Percentiles rank a stretch among this genome's conserved stretches.
These are phyloP conservation scores for Panicum virgatum DNA, from an alignment of 202 grass and related monocot genomes.

Conservation along the genomic window DNA sequence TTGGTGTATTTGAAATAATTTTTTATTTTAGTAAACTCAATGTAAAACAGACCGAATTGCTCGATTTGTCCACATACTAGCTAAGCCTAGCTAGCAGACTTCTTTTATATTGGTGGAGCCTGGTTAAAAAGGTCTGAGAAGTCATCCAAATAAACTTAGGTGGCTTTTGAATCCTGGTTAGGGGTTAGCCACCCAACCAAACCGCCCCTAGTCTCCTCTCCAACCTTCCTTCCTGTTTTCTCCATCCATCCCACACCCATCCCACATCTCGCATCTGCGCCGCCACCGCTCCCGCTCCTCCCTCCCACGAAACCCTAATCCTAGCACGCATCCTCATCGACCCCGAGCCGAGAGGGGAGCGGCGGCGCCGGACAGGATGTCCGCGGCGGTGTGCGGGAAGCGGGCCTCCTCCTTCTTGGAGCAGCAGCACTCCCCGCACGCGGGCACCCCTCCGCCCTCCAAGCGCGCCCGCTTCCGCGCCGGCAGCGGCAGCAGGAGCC, in stretches of 20 bases:
- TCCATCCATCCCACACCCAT: not conserved
- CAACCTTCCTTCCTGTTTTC: too few relatives aligned
- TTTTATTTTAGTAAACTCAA: too few relatives aligned
- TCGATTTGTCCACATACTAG: too few relatives aligned
- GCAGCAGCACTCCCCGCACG: conserved; percentile 27
- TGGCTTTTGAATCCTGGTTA: too few relatives aligned
- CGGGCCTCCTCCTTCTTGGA: conserved; percentile 60
- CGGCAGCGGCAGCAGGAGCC: not conserved
- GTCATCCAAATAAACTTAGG: too few relatives aligned
- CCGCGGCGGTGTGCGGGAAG: conserved; percentile 60
- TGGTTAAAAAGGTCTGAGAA: too few relatives aligned
- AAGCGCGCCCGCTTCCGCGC: conserved; percentile 50
- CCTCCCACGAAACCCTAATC: conserved; percentile 13
- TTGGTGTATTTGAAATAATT: too few relatives aligned
- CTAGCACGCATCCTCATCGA: not conserved
- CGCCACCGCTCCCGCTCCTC: not conserved
- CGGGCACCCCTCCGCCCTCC: conserved; percentile 28
- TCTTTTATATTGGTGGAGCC: too few relatives aligned
- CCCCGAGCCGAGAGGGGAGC: not conserved
- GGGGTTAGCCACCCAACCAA: too few relatives aligned
- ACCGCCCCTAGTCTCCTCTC: too few relatives aligned
- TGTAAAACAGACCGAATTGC: too few relatives aligned
- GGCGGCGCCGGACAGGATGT: conserved; percentile 49
- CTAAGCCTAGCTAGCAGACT: too few relatives aligned
- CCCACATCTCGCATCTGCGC: not conserved